A percentile compares a stretch with the other conserved stretches of the same genome.
These are phyloP conservation scores for Beta lomatogona DNA, from an alignment of 179 eudicot genomes.

Conservation along the genomic window DNA sequence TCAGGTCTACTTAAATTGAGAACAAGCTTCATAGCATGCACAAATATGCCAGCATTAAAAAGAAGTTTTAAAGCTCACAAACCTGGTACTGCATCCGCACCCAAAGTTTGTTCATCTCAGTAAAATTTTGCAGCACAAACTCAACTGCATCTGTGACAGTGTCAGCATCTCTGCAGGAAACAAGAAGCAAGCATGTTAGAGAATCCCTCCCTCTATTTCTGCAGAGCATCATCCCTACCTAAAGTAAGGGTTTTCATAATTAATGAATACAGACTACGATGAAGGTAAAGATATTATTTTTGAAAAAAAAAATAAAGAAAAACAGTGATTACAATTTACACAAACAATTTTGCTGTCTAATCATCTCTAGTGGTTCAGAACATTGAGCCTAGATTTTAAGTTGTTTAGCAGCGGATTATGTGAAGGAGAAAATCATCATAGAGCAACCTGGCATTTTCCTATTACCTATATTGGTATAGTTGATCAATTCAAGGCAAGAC, in stretches of 20 bases:
- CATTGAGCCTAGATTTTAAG: neutral
- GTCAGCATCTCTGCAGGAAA: conserved; percentile 75
- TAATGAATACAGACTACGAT: neutral
- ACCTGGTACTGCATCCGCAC: conserved; percentile 99
- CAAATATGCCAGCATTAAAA: neutral
- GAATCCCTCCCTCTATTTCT: neutral
- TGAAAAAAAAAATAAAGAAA: neutral
- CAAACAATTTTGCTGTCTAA: neutral
- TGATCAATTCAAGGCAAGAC: neutral
- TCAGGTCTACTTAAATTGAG: neutral
- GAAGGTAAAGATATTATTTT: neutral
- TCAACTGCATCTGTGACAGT: conserved; percentile 92
- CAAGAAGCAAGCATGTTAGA: conserved; percentile 14
- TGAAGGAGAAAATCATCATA: conserved; percentile 1
- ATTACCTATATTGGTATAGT: neutral
- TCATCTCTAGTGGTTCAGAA: neutral
- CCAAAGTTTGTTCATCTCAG: conserved; percentile 99
- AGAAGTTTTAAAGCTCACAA: conserved; percentile 26
- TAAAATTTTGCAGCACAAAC: conserved; percentile 93
- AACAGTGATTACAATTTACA: neutral
- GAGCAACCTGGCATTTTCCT: neutral
- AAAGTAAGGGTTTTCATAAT: neutral
- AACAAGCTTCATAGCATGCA: conserved; percentile 11
- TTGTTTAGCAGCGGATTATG: neutral
- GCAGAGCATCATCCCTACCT: neutral